phyloP scores from a whole-genome alignment of 164 flowering plant species.

The Sextonia rubra region DNA sequence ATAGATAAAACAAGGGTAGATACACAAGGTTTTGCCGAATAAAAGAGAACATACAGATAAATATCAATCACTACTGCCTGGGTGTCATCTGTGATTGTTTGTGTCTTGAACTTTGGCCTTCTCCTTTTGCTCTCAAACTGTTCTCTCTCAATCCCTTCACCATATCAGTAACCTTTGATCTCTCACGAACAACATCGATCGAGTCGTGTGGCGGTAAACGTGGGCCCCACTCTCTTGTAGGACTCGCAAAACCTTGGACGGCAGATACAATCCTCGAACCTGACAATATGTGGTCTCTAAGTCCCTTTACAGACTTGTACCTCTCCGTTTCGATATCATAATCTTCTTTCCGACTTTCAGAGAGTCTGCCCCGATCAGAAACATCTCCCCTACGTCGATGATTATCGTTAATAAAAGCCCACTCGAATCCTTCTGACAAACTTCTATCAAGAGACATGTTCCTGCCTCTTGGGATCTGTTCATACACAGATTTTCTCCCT shows the following conservation, averaged over 20 bases:
- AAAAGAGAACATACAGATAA: not conserved
- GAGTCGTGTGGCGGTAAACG: conserved; percentile 42
- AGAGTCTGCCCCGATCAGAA: conserved; percentile 15
- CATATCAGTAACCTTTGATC: conserved; percentile 23
- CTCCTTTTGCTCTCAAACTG: conserved; percentile 31
- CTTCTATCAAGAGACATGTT: conserved; percentile 51
- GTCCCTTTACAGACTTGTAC: conserved; percentile 46
- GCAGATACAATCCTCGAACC: conserved; percentile 36
- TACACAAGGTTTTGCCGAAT: not conserved
- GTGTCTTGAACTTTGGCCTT: conserved; percentile 37
- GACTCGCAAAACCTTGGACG: conserved; percentile 36
- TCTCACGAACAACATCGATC: conserved; percentile 27
- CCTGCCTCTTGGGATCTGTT: conserved; percentile 35
- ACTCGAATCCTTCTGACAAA: conserved; percentile 60
- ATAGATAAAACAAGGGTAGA: not conserved
- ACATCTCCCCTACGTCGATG: conserved; percentile 23
- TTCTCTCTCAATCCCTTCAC: conserved; percentile 15
- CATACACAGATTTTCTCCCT: conserved; percentile 51
- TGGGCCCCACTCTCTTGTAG: conserved; percentile 43
- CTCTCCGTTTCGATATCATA: conserved; percentile 31
- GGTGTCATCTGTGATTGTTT: conserved; percentile 3
- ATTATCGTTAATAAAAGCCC: conserved; percentile 37
- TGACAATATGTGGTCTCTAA: conserved; percentile 49
- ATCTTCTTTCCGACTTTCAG: conserved; percentile 7
- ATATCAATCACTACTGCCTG: not conserved